Conservation (phyloP, 768 basidiomycete species). For the Scleroderma bovista region DNA sequence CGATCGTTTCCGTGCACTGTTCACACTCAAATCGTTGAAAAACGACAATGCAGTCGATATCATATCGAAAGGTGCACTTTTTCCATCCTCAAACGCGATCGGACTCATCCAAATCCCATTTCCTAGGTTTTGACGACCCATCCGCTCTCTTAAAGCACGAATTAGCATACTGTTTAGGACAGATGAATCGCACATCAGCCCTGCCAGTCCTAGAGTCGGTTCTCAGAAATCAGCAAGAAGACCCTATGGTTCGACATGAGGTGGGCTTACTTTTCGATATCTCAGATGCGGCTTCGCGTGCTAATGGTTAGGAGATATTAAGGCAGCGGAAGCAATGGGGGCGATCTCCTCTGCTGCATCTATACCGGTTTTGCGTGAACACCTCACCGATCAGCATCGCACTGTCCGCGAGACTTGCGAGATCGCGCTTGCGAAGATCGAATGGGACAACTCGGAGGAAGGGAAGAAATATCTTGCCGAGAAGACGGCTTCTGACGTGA, state of each 20-base stretch:
- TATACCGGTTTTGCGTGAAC: constrained; percentile 64
- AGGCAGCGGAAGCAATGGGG: constrained; percentile 99
- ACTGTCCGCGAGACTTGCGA: constrained; percentile 94
- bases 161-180: constrained; percentile 94
- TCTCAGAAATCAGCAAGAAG: constrained; percentile 61
- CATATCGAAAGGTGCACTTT: constrained; percentile 69
- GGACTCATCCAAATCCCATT: constrained; percentile 1
- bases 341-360: constrained; percentile 74
- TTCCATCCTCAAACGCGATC: neutral
- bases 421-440: constrained; percentile 92
- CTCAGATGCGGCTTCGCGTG: neutral
- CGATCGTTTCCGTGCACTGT: constrained; percentile 84
- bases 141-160: constrained; percentile 96
- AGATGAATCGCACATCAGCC: constrained; percentile 71
- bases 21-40: constrained; percentile 84
- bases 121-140: constrained; percentile 73
- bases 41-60: constrained; percentile 74
- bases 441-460: constrained; percentile 83
- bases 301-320: constrained; percentile 10
- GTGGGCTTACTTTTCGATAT: constrained; percentile 35
- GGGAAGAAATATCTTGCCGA: constrained; percentile 43
- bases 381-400: constrained; percentile 62
- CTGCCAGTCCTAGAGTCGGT: constrained; percentile 76
- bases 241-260: constrained; percentile 98
- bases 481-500: constrained; percentile 25